Percentiles rank a stretch among this genome's conserved stretches.
These are phyloP conservation scores for Flaveria trinervia DNA, from an alignment of 129 eudicot genomes.

Conservation along the genomic window DNA sequence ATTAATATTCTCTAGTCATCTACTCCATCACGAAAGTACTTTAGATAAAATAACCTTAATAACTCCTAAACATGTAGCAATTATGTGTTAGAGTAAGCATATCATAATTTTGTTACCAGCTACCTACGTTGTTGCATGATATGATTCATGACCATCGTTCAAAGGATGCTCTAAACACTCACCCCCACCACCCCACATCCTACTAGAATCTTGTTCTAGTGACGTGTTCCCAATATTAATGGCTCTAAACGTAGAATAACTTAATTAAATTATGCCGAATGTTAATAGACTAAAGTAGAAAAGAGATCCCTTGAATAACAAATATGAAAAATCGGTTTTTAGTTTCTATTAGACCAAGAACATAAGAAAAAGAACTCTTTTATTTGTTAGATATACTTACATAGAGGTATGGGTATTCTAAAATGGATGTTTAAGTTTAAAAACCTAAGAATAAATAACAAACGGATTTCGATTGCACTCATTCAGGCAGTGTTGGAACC, in stretches of 20 bases:
- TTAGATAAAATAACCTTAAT: background rate
- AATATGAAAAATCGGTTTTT: too few species aligned
- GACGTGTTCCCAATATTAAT: background rate
- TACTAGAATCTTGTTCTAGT: background rate
- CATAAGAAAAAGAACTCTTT: too few species aligned
- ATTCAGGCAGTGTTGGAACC: too few species aligned
- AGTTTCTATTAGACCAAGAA: too few species aligned
- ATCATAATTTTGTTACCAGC: background rate
- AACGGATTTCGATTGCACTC: too few species aligned
- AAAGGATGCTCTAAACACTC: background rate
- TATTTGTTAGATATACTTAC: too few species aligned
- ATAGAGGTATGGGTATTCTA: too few species aligned
- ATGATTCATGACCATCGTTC: background rate
- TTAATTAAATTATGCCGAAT: background rate
- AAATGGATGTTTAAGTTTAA: too few species aligned
- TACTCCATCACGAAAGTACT: background rate
- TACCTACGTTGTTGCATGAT: constrained; percentile 6
- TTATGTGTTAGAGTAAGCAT: background rate
- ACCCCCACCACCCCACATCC: background rate
- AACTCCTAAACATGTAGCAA: background rate
- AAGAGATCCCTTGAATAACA: background rate
- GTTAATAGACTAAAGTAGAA: background rate
- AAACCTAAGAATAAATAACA: too few species aligned
- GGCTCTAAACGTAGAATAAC: background rate
- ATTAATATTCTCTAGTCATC: too few species aligned